These are phyloP conservation scores for Globisporangium spinosum DNA, from an alignment of 352 stramenopile genomes.

Conservation along the genomic window DNA sequence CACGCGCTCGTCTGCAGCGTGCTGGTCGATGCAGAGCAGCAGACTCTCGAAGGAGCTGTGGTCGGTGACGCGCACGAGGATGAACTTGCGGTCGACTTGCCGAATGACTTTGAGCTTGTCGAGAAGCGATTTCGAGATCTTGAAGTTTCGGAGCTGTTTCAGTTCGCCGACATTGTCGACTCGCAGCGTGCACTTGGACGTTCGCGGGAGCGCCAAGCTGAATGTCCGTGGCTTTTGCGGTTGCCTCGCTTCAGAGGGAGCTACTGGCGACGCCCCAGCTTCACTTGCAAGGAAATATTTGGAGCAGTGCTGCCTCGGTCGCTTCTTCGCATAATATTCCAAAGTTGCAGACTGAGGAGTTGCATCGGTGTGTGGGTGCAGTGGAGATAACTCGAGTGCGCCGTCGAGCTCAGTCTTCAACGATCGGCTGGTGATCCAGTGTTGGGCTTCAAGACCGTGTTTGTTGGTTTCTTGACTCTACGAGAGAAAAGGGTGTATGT, in stretches of 20 bases:
- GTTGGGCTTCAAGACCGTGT: background rate
- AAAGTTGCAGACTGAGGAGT: background rate
- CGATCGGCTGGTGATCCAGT: conserved; percentile 16
- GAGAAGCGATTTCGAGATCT: conserved; percentile 74
- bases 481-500: background rate
- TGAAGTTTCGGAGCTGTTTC: conserved; percentile 28
- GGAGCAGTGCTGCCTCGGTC: background rate
- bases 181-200: conserved; percentile 22
- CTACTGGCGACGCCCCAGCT: background rate
- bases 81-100: conserved; percentile 91
- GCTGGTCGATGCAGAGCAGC: conserved; percentile 87
- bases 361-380: too few species aligned
- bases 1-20: conserved; percentile 89
- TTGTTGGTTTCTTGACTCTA: background rate
- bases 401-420: conserved; percentile 3
- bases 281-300: conserved; percentile 6
- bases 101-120: conserved; percentile 64
- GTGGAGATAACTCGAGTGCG: background rate
- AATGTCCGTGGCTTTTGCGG: background rate
- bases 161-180: conserved; percentile 32
- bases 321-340: background rate
- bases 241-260: background rate
- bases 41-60: conserved; percentile 26
- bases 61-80: conserved; percentile 55
- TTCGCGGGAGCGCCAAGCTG: conserved; percentile 1